phyloP scores from a whole-genome alignment of 352 stramenopile genomes.

The Globisporangium camurandrum region DNA sequence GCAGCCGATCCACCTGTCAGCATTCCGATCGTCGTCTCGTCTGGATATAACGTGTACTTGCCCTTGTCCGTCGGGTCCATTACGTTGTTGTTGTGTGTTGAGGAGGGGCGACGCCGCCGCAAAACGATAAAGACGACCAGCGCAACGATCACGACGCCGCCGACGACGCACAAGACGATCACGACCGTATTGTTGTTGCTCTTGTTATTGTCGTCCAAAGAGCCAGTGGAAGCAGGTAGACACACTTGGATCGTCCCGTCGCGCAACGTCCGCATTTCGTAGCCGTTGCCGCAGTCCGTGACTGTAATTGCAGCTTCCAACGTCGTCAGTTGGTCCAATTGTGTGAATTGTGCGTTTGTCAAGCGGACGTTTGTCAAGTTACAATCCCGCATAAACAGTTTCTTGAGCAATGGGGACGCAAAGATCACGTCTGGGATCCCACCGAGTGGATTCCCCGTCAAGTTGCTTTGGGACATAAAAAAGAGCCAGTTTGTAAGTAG shows the following conservation, averaged over 20 bases:
- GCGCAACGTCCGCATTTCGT: slow-evolving; percentile 1
- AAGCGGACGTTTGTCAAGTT: slow-evolving; percentile 58
- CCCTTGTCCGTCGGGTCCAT: not conserved
- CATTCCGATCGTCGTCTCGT: no score
- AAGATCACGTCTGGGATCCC: slow-evolving; percentile 40
- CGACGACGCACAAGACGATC: not conserved
- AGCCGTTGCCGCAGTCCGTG: slow-evolving; percentile 18
- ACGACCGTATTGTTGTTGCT: not conserved
- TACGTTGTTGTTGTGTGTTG: no score
- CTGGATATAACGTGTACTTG: no score
- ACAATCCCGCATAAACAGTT: slow-evolving; percentile 34
- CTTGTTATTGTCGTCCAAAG: no score
- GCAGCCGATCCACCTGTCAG: no score
- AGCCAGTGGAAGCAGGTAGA: no score
- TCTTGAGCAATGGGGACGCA: slow-evolving; percentile 32
- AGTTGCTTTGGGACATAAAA: slow-evolving; percentile 17
- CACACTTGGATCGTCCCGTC: not conserved
- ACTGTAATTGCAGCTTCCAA: slow-evolving; percentile 42
- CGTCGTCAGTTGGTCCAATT: slow-evolving; percentile 30
- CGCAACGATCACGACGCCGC: not conserved
- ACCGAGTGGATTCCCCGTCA: slow-evolving; percentile 36
- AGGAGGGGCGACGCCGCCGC: no score
- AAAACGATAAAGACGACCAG: not conserved
- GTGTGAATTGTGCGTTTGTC: slow-evolving; percentile 21
- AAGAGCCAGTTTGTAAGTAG: not conserved